Percentiles rank a stretch among this genome's conserved stretches.
Conservation (phyloP, 345 rosid species). For the Heritiera fomes region DNA sequence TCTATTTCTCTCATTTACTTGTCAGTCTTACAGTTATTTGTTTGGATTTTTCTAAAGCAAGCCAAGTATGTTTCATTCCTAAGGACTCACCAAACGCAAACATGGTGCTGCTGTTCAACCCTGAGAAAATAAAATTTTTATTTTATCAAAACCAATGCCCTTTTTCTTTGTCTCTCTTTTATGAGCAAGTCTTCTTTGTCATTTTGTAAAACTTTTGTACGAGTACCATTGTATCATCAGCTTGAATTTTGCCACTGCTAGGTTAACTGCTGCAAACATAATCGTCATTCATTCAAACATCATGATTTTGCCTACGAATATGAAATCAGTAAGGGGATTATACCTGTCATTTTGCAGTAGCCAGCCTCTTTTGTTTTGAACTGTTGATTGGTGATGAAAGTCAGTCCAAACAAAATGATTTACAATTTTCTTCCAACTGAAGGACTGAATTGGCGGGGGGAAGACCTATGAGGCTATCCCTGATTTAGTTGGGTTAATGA, state of each 20-base stretch:
- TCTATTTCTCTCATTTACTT: not conserved
- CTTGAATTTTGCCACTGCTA: not conserved
- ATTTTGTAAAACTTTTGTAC: not conserved
- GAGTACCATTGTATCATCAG: not conserved
- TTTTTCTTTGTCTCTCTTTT: not conserved
- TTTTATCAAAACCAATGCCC: not conserved
- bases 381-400: not conserved
- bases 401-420: not conserved
- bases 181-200: not conserved
- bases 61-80: not conserved
- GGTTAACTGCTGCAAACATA: not conserved
- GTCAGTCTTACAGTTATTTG: not conserved
- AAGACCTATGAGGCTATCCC: not conserved
- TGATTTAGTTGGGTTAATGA: not conserved
- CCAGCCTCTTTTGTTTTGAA: not conserved
- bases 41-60: slow-evolving; percentile 10
- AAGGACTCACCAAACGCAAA: not conserved
- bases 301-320: not conserved
- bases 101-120: not conserved
- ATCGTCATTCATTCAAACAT: not conserved
- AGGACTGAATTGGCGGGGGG: not conserved
- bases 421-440: not conserved
- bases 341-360: not conserved
- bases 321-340: not conserved
- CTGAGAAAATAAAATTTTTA: not conserved